Conservation (phyloP, 176 grass and related monocot species). For the Oryza officinalis region DNA sequence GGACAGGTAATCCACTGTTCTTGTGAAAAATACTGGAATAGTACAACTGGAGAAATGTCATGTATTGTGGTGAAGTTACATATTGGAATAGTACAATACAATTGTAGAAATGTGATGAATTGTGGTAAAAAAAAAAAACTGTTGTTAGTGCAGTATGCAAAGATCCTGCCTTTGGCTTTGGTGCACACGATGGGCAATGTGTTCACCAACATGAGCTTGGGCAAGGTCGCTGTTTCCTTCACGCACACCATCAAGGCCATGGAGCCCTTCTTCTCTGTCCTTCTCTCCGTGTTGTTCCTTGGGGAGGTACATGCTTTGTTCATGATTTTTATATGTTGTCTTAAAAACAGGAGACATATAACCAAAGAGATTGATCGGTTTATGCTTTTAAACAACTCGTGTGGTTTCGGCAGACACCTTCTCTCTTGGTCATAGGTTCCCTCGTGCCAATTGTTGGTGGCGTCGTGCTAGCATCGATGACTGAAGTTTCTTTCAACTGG, state of each 20-base stretch:
- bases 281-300: constrained; percentile 84
- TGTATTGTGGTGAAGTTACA: not conserved
- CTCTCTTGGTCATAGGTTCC: constrained; percentile 52
- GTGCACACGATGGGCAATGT: constrained; percentile 72
- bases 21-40: not conserved
- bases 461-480: constrained; percentile 83
- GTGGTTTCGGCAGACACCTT: constrained; percentile 59
- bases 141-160: constrained; percentile 56
- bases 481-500: constrained; percentile 99
- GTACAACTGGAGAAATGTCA: not conserved
- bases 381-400: not conserved
- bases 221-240: constrained; percentile 92
- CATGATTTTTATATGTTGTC: not conserved
- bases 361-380: not conserved
- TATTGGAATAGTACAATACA: not conserved
- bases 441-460: constrained; percentile 84
- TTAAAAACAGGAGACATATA: not conserved
- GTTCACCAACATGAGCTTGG: constrained; percentile 92
- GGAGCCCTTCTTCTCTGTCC: constrained; percentile 92
- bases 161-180: constrained; percentile 68
- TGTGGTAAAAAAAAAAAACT: not conserved
- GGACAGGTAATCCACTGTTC: constrained; percentile 46
- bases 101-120: not conserved
- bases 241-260: constrained; percentile 96
- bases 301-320: constrained; percentile 45